Conservation (phyloP, 2,329 filamentous ascomycete genomes). For the Calonectria pseudoreteaudii region DNA sequence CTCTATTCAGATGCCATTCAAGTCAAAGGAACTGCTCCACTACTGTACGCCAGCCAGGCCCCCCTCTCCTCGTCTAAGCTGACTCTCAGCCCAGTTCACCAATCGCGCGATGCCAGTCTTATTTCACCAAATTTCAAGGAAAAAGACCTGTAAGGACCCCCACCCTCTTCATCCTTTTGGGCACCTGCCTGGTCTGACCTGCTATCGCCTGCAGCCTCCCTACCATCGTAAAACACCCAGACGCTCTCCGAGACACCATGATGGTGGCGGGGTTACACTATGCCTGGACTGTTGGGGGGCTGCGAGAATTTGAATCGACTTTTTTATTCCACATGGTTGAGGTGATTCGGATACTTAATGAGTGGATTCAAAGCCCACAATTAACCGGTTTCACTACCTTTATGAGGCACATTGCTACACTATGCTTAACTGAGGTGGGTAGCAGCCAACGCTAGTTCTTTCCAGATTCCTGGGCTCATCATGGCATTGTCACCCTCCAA, state of each 20-base stretch:
- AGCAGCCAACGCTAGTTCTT: background rate
- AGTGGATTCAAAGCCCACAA: conserved; percentile 26
- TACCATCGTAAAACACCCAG: conserved; percentile 31
- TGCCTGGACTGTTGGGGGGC: conserved; percentile 35
- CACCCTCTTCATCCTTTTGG: background rate
- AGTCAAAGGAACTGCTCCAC: conserved; percentile 38
- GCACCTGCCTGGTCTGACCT: accelerated
- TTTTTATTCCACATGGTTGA: conserved; percentile 39
- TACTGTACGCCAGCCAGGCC: conserved; percentile 32
- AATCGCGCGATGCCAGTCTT: conserved; percentile 24
- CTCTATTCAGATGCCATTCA: conserved; percentile 37
- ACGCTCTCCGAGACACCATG: conserved; percentile 35
- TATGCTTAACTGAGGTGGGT: conserved; percentile 35
- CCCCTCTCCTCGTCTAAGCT: background rate
- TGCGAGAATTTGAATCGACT: conserved; percentile 31
- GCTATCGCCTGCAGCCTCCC: conserved; percentile 18
- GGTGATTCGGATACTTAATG: conserved; percentile 30
- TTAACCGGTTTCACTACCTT: conserved; percentile 29
- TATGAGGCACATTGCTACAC: conserved; percentile 32
- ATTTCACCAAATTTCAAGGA: conserved; percentile 12
- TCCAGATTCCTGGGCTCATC: background rate
- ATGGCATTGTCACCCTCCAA: background rate
- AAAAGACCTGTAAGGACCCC: conserved; percentile 16
- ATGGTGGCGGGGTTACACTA: conserved; percentile 36
- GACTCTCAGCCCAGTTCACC: conserved; percentile 23